A percentile compares a stretch with the other conserved stretches of the same genome.
These are phyloP conservation scores for Lasiosphaeria hispida DNA, from an alignment of 495 filamentous ascomycete genomes.

Conservation along the genomic window DNA sequence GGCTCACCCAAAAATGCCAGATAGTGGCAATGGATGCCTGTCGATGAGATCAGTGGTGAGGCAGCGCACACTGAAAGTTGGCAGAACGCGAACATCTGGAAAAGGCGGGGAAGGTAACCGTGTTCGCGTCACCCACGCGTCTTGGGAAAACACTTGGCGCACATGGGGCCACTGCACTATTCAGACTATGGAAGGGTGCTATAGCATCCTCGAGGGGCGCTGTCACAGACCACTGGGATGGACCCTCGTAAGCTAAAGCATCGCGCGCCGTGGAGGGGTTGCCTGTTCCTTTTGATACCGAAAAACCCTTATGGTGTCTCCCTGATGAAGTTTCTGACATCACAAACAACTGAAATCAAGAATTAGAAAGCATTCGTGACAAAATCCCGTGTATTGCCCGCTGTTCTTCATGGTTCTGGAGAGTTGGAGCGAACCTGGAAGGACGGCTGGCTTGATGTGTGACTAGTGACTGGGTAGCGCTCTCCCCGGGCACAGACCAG, in stretches of 20 bases:
- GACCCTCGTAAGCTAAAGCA: background rate
- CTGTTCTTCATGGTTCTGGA: too few relatives aligned
- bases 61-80: slow-evolving; percentile 1
- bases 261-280: background rate
- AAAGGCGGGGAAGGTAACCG: slow-evolving; percentile 19
- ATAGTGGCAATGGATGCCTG: slow-evolving; percentile 6
- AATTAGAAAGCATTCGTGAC: too few relatives aligned
- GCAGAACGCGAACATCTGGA: background rate
- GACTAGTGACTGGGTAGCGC: too few relatives aligned
- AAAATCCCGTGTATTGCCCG: too few relatives aligned
- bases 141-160: slow-evolving; percentile 13
- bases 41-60: slow-evolving; percentile 4
- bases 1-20: background rate
- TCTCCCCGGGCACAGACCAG: too few relatives aligned
- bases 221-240: slow-evolving; percentile 6
- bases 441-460: too few relatives aligned
- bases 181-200: slow-evolving; percentile 4
- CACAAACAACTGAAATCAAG: too few relatives aligned
- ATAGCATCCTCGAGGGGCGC: slow-evolving; percentile 1
- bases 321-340: too few relatives aligned
- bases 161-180: slow-evolving; percentile 10
- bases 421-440: too few relatives aligned
- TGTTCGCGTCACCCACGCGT: slow-evolving; percentile 23
- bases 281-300: too few relatives aligned
- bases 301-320: too few relatives aligned